Conservation (phyloP, 306 rosid species). For the Psophocarpus tetragonolobus region DNA sequence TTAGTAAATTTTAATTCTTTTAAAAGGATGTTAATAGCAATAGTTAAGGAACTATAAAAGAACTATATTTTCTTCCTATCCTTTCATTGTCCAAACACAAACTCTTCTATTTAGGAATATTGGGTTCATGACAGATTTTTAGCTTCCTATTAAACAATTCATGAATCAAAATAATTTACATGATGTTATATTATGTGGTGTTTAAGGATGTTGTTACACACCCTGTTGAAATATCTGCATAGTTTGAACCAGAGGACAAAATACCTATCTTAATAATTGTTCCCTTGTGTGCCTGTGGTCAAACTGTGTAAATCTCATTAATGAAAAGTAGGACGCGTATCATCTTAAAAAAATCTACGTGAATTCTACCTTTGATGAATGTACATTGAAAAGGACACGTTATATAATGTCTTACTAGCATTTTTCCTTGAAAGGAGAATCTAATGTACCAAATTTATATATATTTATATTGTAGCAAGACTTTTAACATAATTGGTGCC, state of each 20-base stretch:
- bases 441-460: not conserved
- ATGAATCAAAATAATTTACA: not conserved
- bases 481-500: slow-evolving; percentile 24
- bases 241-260: not conserved
- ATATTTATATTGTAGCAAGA: not conserved
- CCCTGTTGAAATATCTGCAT: not conserved
- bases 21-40: too few relatives aligned
- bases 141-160: not conserved
- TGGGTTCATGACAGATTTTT: not conserved
- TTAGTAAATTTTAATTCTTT: too few relatives aligned
- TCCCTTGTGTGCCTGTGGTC: not conserved
- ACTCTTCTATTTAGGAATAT: not conserved
- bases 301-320: not conserved
- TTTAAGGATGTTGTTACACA: not conserved
- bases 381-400: not conserved
- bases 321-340: not conserved
- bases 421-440: not conserved
- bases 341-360: not conserved
- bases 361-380: not conserved
- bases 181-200: not conserved
- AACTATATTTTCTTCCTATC: not conserved
- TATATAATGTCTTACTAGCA: not conserved
- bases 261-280: not conserved
- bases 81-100: not conserved
- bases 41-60: too few relatives aligned